Percentiles rank a stretch among this genome's conserved stretches.
phyloP scores from a whole-genome alignment of 2,329 filamentous ascomycete genomes.

The Calonectria pseudoturangicola region DNA sequence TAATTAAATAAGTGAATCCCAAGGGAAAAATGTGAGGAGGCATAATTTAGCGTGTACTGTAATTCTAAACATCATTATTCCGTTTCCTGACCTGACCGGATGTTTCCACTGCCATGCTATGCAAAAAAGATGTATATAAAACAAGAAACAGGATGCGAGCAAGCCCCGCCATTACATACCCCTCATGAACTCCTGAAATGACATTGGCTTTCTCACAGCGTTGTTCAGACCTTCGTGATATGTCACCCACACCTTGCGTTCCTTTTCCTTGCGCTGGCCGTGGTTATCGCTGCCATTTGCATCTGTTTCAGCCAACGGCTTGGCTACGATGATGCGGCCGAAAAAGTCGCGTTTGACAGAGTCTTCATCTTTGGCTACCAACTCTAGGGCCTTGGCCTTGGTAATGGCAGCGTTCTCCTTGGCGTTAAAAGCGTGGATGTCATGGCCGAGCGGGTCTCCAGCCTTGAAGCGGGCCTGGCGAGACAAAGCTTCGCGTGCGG shows the following conservation, averaged over 20 bases:
- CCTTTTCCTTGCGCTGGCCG: slow-evolving; percentile 63
- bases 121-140: slow-evolving; percentile 1
- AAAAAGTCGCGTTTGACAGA: slow-evolving; percentile 88
- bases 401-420: slow-evolving; percentile 61
- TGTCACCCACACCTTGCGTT: slow-evolving; percentile 85
- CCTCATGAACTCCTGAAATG: slow-evolving; percentile 84
- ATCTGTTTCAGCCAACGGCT: slow-evolving; percentile 63
- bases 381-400: slow-evolving; percentile 59
- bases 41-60: too few species aligned
- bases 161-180: slow-evolving; percentile 69
- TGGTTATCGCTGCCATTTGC: slow-evolving; percentile 59
- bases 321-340: slow-evolving; percentile 78
- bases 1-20: too few species aligned
- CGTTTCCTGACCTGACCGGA: slow-evolving; percentile 5
- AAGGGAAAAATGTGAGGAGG: too few species aligned
- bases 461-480: slow-evolving; percentile 79
- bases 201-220: slow-evolving; percentile 91
- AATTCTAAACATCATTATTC: slow-evolving; percentile 3
- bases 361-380: slow-evolving; percentile 58
- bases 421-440: slow-evolving; percentile 57
- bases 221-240: slow-evolving; percentile 95
- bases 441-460: slow-evolving; percentile 59
- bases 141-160: not conserved
- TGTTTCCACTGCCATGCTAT: slow-evolving; percentile 5
- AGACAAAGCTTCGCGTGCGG: slow-evolving; percentile 78